These are phyloP conservation scores for Russula compacta DNA, from an alignment of 768 basidiomycete species.

Conservation along the genomic window DNA sequence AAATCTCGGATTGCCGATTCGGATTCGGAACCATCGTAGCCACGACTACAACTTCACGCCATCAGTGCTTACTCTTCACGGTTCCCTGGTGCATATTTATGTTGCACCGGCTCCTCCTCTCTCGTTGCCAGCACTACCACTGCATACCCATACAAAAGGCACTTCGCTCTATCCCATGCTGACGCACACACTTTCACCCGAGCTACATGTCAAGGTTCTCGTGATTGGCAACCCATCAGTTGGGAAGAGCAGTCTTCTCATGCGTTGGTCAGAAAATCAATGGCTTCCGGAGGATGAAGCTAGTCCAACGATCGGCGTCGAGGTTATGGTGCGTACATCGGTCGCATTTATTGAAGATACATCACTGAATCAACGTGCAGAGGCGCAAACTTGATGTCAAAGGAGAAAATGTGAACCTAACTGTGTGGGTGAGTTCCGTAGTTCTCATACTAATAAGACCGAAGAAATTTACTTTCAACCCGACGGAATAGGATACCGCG, in stretches of 20 bases:
- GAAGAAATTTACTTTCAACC: neutral
- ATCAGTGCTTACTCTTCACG: neutral
- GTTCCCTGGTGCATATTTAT: neutral
- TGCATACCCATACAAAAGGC: neutral
- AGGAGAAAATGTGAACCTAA: constrained; percentile 80
- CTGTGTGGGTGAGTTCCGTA: constrained; percentile 74
- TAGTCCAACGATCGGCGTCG: constrained; percentile 78
- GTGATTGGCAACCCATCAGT: constrained; percentile 84
- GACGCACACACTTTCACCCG: neutral
- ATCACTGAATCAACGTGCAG: constrained; percentile 28
- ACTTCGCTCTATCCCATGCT: neutral
- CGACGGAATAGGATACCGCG: constrained; percentile 64
- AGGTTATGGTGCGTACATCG: constrained; percentile 58
- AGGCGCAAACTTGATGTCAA: constrained; percentile 82
- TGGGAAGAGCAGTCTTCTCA: constrained; percentile 81
- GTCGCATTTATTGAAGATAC: neutral
- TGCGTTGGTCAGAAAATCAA: constrained; percentile 94
- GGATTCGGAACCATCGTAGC: neutral
- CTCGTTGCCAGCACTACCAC: neutral
- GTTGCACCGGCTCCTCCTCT: neutral
- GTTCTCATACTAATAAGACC: neutral
- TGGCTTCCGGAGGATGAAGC: constrained; percentile 88
- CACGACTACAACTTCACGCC: neutral
- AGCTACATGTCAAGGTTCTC: constrained; percentile 68
- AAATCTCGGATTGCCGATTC: neutral